Conservation (phyloP, 768 basidiomycete species). For the Amanita muscaria region DNA sequence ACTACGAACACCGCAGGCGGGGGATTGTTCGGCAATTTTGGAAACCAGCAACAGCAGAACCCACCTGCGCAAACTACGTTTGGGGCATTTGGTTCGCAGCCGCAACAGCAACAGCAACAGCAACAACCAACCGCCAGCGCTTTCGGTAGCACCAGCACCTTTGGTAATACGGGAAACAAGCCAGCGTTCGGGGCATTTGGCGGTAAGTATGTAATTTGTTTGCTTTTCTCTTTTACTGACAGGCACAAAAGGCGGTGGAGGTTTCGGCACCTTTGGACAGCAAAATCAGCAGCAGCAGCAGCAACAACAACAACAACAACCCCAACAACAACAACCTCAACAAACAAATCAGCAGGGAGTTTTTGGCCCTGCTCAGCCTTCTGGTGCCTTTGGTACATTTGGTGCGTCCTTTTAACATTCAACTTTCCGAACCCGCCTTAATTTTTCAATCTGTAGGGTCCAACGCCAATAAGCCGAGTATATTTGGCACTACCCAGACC, state of each 20-base stretch:
- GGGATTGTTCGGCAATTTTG: conserved; percentile 30
- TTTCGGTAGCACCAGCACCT: conserved; percentile 24
- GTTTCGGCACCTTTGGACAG: conserved; percentile 22
- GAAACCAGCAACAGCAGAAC: conserved; percentile 18
- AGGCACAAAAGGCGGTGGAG: conserved; percentile 13
- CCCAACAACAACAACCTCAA: conserved; percentile 16
- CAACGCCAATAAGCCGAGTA: conserved; percentile 24
- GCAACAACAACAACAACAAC: neutral
- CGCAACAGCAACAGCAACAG: conserved; percentile 25
- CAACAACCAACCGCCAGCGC: conserved; percentile 26
- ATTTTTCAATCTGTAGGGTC: conserved; percentile 16
- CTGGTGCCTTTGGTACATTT: conserved; percentile 27
- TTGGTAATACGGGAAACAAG: conserved; percentile 23
- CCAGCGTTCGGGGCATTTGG: conserved; percentile 35
- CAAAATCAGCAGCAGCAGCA: conserved; percentile 6
- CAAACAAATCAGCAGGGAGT: conserved; percentile 17
- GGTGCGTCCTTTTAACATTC: conserved; percentile 15
- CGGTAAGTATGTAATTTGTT: conserved; percentile 10
- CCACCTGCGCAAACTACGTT: conserved; percentile 28
- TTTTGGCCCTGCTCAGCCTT: conserved; percentile 28
- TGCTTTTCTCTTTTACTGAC: neutral
- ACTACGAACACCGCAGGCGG: conserved; percentile 18
- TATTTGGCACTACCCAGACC: conserved; percentile 33
- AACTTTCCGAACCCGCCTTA: neutral
- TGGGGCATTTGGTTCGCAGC: conserved; percentile 43